A percentile compares a stretch with the other conserved stretches of the same genome.
phyloP scores from a whole-genome alignment of 2,329 filamentous ascomycete genomes.

The Chaetomium sp. region DNA sequence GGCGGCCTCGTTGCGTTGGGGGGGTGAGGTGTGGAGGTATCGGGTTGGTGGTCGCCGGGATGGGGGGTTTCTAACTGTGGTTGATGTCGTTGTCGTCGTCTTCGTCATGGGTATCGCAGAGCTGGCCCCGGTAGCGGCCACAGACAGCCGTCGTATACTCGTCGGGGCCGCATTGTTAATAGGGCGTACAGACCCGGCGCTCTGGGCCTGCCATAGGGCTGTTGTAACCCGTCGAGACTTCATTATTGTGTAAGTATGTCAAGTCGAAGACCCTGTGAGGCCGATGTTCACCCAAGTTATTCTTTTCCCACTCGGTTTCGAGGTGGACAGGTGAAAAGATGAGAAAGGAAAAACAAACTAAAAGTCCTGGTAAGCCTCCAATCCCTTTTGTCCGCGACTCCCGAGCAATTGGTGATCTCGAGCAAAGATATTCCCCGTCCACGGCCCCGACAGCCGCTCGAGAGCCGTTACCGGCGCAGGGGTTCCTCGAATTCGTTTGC shows the following conservation, averaged over 20 bases:
- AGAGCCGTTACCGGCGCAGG: conserved; percentile 12
- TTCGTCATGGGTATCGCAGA: not conserved
- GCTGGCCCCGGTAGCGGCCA: not conserved
- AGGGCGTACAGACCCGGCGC: conserved; percentile 1
- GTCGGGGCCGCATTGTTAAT: conserved; percentile 8
- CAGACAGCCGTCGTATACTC: not conserved
- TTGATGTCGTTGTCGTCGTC: not conserved
- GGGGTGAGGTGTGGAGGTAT: conserved; percentile 20
- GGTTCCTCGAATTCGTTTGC: not conserved
- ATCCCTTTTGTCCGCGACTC: too few relatives aligned
- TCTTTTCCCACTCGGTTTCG: too few relatives aligned
- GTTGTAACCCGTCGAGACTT: conserved; percentile 13
- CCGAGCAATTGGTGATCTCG: too few relatives aligned
- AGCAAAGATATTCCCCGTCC: too few relatives aligned
- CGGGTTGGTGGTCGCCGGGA: not conserved
- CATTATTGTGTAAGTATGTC: conserved; percentile 12
- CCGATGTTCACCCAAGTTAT: too few relatives aligned
- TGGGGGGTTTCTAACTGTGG: too few relatives aligned
- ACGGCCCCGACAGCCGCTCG: too few relatives aligned
- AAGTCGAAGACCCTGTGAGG: not conserved
- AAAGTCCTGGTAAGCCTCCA: too few relatives aligned
- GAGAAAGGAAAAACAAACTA: too few relatives aligned
- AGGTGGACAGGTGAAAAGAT: too few relatives aligned
- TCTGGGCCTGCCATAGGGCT: conserved; percentile 14
- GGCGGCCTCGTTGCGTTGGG: conserved; percentile 27